These are phyloP conservation scores for Eremomyces bilateralis DNA, from an alignment of 495 filamentous ascomycete species.

Conservation along the genomic window DNA sequence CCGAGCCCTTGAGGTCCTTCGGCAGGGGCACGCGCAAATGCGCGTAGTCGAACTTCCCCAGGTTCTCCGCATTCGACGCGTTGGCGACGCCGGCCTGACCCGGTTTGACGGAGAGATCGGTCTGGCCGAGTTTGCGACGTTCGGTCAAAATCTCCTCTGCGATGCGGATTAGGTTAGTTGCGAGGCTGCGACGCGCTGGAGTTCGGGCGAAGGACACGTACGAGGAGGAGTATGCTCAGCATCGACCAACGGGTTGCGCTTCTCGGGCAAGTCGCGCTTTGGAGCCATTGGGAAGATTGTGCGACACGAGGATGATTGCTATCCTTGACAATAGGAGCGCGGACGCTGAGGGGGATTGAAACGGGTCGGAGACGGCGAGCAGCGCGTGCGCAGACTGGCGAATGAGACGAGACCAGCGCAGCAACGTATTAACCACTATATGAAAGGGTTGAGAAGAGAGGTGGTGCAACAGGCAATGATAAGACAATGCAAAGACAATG, in stretches of 20 bases:
- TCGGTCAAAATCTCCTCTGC: constrained; percentile 64
- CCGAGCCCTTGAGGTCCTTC: constrained; percentile 61
- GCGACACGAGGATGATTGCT: too few species aligned
- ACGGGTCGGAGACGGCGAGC: background rate
- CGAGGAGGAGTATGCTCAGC: constrained; percentile 44
- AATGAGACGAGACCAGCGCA: background rate
- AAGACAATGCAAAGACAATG: too few species aligned
- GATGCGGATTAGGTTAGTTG: constrained; percentile 16
- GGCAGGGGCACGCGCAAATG: constrained; percentile 83
- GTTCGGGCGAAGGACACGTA: constrained; percentile 17
- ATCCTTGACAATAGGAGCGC: too few species aligned
- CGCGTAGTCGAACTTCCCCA: constrained; percentile 84
- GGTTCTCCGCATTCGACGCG: constrained; percentile 43
- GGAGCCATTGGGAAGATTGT: too few species aligned
- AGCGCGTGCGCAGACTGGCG: background rate
- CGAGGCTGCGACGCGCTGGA: background rate
- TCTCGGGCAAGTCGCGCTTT: constrained; percentile 41
- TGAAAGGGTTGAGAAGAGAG: too few species aligned
- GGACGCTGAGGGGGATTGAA: background rate
- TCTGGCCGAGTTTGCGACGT: constrained; percentile 77
- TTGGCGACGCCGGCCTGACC: constrained; percentile 39
- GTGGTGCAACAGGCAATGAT: too few species aligned
- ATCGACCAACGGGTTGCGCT: constrained; percentile 55
- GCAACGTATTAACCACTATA: too few species aligned
- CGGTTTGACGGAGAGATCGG: constrained; percentile 63